Conservation (phyloP, 768 basidiomycete species). For the Auriscalpium microsporum region DNA sequence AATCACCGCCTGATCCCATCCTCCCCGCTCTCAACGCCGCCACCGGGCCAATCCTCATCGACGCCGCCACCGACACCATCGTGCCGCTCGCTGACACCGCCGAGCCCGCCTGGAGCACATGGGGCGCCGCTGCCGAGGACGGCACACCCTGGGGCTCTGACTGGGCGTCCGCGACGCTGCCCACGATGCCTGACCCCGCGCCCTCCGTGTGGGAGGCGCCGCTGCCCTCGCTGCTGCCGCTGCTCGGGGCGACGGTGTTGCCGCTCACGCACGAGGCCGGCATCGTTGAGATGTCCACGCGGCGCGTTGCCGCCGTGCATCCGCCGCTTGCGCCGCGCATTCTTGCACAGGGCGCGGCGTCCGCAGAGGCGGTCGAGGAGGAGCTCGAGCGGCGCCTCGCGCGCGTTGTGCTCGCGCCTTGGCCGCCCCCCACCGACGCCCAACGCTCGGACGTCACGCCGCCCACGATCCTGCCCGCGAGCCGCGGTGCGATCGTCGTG, state of each 20-base stretch:
- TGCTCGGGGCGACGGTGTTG: constrained; percentile 49
- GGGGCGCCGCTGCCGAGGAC: not conserved
- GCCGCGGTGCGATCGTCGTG: constrained; percentile 29
- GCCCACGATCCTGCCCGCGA: constrained; percentile 28
- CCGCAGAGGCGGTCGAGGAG: constrained; percentile 32
- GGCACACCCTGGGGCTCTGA: not conserved
- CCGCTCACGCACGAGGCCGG: constrained; percentile 58
- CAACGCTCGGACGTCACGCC: constrained; percentile 23
- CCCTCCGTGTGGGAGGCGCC: constrained; percentile 6
- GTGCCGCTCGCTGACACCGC: not conserved
- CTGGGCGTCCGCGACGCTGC: not conserved
- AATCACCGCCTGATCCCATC: constrained; percentile 3
- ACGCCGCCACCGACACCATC: not conserved
- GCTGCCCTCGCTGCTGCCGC: constrained; percentile 23
- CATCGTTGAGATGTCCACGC: constrained; percentile 56
- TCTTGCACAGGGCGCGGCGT: constrained; percentile 5
- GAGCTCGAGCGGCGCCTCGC: constrained; percentile 40
- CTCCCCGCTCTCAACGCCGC: not conserved
- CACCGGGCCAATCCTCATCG: not conserved
- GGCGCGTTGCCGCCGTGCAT: constrained; percentile 42
- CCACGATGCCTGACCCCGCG: not conserved
- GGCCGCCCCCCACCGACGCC: constrained; percentile 33
- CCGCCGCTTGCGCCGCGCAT: constrained; percentile 26
- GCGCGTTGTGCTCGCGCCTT: constrained; percentile 46
- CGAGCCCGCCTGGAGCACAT: constrained; percentile 1